Conservation (phyloP, 2,329 filamentous ascomycete species). For the Penicillium oxalicum region DNA sequence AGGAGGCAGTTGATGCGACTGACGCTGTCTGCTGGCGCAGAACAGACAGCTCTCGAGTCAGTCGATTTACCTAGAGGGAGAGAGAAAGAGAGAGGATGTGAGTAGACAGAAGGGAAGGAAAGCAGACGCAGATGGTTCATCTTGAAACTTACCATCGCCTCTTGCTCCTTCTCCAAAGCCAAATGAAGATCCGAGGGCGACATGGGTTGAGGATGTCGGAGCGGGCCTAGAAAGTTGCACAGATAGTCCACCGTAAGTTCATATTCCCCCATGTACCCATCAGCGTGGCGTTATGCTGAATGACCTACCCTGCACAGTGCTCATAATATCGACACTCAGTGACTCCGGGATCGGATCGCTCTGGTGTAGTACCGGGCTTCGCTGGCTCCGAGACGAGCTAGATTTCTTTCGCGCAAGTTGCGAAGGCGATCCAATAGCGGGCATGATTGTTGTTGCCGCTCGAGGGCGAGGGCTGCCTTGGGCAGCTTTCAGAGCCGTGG, state of each 20-base stretch:
- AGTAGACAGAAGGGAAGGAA: neutral
- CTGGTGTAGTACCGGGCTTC: conserved; percentile 28
- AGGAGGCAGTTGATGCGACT: conserved; percentile 56
- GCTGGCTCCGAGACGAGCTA: conserved; percentile 37
- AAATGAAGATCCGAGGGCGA: conserved; percentile 84
- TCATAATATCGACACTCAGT: conserved; percentile 33
- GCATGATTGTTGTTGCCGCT: conserved; percentile 25
- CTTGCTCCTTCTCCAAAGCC: conserved; percentile 90
- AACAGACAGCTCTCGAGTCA: conserved; percentile 79
- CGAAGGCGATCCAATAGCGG: conserved; percentile 30
- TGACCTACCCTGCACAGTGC: conserved; percentile 37
- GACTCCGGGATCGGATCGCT: conserved; percentile 21
- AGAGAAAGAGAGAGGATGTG: neutral
- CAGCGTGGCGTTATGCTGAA: too few species aligned
- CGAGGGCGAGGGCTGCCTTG: conserved; percentile 29
- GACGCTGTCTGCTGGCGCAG: conserved; percentile 66
- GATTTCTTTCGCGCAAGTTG: conserved; percentile 33
- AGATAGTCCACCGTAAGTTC: neutral
- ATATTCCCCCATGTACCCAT: too few species aligned
- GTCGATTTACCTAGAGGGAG: conserved; percentile 70
- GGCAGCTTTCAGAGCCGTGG: conserved; percentile 45
- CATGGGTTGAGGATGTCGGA: conserved; percentile 79
- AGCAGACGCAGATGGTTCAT: neutral
- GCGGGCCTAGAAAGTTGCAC: conserved; percentile 51
- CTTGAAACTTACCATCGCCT: conserved; percentile 65